Evolutionary conservation across 2,329 filamentous ascomycete genomes (phyloP).

Genomic region (Aspergillus proliferans): DNA sequence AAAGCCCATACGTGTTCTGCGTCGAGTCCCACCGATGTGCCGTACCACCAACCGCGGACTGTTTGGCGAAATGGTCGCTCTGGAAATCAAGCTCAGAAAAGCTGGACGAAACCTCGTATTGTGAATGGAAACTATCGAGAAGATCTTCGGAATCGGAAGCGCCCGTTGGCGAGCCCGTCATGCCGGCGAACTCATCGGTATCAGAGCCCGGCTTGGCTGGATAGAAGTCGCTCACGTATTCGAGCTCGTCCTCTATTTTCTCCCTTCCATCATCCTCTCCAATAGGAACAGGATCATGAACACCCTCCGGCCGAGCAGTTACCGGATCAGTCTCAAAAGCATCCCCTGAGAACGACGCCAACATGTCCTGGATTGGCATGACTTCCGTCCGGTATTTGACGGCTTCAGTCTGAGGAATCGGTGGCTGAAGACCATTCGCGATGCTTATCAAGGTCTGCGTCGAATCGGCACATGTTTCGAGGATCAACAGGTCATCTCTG

Average conservation of each 20-base stretch:
- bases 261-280: constrained; percentile 43
- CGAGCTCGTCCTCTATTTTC: constrained; percentile 35
- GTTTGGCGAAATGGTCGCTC: constrained; percentile 68
- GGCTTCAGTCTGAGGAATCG: constrained; percentile 72
- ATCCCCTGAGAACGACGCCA: constrained; percentile 84
- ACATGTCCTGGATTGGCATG: constrained; percentile 77
- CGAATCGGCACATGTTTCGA: constrained; percentile 95
- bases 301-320: constrained; percentile 15
- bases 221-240: constrained; percentile 54
- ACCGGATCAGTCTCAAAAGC: constrained; percentile 53
- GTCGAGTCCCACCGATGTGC: constrained; percentile 76
- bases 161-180: constrained; percentile 34
- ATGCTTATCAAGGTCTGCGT: constrained; percentile 83
- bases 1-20: constrained; percentile 65
- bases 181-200: constrained; percentile 37
- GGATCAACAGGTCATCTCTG: constrained; percentile 75
- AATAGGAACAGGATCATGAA: constrained; percentile 24
- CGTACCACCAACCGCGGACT: constrained; percentile 56
- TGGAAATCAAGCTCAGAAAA: constrained; percentile 63
- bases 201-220: constrained; percentile 37
- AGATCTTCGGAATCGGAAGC: constrained; percentile 34
- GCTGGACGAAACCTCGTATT: constrained; percentile 50
- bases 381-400: constrained; percentile 82
- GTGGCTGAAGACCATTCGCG: constrained; percentile 73
- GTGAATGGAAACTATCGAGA: constrained; percentile 48